A percentile compares a stretch with the other conserved stretches of the same genome.
Conservation (phyloP, 75 land plant species). For the Pinus albicaulis region DNA sequence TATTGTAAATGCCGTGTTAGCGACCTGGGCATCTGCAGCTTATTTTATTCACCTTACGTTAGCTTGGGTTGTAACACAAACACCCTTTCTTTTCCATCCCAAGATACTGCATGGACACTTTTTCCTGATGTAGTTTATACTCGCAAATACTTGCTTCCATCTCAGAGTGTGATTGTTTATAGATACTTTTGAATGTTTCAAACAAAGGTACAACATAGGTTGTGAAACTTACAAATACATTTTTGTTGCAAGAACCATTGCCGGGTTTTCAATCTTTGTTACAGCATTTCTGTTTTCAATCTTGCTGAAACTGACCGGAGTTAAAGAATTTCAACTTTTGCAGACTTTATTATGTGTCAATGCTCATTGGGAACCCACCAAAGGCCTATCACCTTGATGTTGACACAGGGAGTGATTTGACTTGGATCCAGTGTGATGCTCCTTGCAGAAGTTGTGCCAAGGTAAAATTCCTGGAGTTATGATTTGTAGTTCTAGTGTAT, state of each 20-base stretch:
- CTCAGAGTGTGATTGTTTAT: neutral
- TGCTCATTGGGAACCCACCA: slow-evolving; percentile 66
- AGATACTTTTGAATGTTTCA: neutral
- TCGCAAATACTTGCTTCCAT: neutral
- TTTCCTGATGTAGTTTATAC: neutral
- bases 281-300: neutral
- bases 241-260: neutral
- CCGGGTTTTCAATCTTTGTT: neutral
- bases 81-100: neutral
- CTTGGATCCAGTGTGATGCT: slow-evolving; percentile 94
- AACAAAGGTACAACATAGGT: neutral
- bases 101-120: neutral
- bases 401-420: slow-evolving; percentile 91
- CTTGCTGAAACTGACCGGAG: slow-evolving; percentile 1
- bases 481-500: neutral
- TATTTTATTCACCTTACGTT: too few species aligned
- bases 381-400: slow-evolving; percentile 67
- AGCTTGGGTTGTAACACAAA: neutral
- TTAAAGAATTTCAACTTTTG: slow-evolving; percentile 6
- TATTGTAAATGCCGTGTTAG: too few species aligned
- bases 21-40: too few species aligned
- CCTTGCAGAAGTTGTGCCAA: slow-evolving; percentile 78
- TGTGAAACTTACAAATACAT: neutral
- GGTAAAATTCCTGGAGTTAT: slow-evolving; percentile 23
- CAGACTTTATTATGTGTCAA: slow-evolving; percentile 65